phyloP scores from a whole-genome alignment of 768 basidiomycete genomes.

The Serpula lacrymans region DNA sequence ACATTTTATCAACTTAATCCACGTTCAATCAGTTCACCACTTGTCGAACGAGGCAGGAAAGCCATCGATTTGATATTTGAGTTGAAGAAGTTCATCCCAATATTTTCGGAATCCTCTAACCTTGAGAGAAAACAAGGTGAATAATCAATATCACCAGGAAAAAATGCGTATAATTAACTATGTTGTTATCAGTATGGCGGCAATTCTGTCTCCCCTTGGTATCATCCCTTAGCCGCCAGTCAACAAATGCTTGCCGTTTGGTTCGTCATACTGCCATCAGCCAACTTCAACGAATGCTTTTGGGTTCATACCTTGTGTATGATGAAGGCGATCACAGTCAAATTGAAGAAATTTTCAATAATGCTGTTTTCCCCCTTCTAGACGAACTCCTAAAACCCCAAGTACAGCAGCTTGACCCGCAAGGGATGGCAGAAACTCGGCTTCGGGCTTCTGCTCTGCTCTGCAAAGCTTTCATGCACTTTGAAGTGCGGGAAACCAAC shows the following conservation, averaged over 20 bases:
- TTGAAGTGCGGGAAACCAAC: slow-evolving; percentile 70
- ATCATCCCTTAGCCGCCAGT: slow-evolving; percentile 72
- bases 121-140: slow-evolving; percentile 31
- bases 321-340: slow-evolving; percentile 56
- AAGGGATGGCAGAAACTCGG: slow-evolving; percentile 89
- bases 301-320: slow-evolving; percentile 68
- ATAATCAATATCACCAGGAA: slow-evolving; percentile 6
- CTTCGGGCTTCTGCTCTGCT: slow-evolving; percentile 84
- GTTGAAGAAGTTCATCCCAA: slow-evolving; percentile 62
- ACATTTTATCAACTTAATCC: not conserved
- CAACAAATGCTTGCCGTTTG: slow-evolving; percentile 78
- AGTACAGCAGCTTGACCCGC: slow-evolving; percentile 71
- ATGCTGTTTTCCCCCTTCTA: slow-evolving; percentile 85
- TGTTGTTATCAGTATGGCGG: slow-evolving; percentile 62
- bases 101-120: slow-evolving; percentile 50
- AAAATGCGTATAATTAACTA: slow-evolving; percentile 1
- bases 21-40: slow-evolving; percentile 53
- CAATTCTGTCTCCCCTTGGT: slow-evolving; percentile 74
- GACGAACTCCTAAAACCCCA: slow-evolving; percentile 89
- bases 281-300: slow-evolving; percentile 79
- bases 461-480: slow-evolving; percentile 95
- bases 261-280: slow-evolving; percentile 78
- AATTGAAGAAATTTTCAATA: slow-evolving; percentile 83
- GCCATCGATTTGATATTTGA: slow-evolving; percentile 79
- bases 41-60: slow-evolving; percentile 75